Base-by-base conservation (phyloP, 306 rosid species). In the Corylus heterophylla region DNA sequence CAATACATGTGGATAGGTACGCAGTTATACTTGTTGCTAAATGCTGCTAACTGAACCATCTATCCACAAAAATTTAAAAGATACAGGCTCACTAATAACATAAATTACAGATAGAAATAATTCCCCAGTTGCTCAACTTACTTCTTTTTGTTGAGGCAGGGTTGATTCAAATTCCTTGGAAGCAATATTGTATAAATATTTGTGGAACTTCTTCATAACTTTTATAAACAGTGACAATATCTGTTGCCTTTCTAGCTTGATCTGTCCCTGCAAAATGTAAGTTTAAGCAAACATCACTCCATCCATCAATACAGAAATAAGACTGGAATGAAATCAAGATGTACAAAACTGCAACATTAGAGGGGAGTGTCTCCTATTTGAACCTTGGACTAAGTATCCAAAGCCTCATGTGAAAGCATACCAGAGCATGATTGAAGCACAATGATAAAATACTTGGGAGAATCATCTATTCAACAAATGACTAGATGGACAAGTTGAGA, bases 221-320 rank as follows among this genome's bases (percentile, higher is more conserved):
- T 95, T 92, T 47, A 87, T 95, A 82, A 92, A 90, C 44, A 85
- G 84, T 81, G 98, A 95, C 88, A 95, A 83, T 81, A 95, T 93
- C 74, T 90, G 93, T 76, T 83, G 88, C 80, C 97, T 88, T 75
- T 89, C 96, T 84, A 95, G 78, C 85, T 85, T 86, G 80, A 86
- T 83, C 82, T 92, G 90, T 74, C 84, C 92, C 99, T 95, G 83
- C 56, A 62, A 80, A 58, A 86, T 17, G 27, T 27, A 35, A 78
- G 58, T 29, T 73, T 48, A 73, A 74, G 74, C 75, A 29, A 75
- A 74, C 72, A 66, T 69, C 22, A 83, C 20, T 80, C 54, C 77
- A 70, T 80, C 54, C 77, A 70, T 29, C 81, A 12, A 76, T 49
- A 45, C 58, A 78, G 25, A 58, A 14, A 20, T 61, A 67, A 55